Base-by-base conservation (phyloP, 2,329 filamentous ascomycete genomes). In the Claviceps humidiphila region DNA sequence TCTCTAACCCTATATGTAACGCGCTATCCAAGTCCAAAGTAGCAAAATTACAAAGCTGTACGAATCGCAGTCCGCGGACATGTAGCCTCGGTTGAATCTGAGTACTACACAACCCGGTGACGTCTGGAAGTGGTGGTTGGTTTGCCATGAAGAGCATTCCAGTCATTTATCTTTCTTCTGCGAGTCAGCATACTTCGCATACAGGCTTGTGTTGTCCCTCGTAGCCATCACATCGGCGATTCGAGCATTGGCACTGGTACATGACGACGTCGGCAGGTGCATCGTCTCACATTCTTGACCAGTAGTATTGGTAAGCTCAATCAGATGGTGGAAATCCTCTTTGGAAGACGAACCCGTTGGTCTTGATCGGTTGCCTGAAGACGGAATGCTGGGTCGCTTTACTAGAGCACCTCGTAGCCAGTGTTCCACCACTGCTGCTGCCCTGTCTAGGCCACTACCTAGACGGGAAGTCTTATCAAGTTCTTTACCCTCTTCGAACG, bases 371-470 rank as follows among this genome's bases (percentile, higher is more conserved):
- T 66, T 61, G 20, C 70, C 69, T n/a, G 72, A 55, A 26, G 70
- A 66, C 1, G 76, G 76, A n/a, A 76, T 78, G 20, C 68, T 67
- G 1, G 76, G 74, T 4, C 78, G 74, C 61, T 83, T 84, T 5
- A 77, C 73, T 54, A 89, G 88, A 40, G 95, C 82, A 56, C 89
- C 88, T 55, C 90, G 77, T 54, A 97, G 74, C 89, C 93, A 98
- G 1, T 84, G 85, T 68, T 97, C 93, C 34, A 97, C 83, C 2
- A 86, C 85, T 5, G 88, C 85, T 1, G 90, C 89, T 9, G 95
- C 84, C 57, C 90, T 87, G 61, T 95, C 89, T 2, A 97, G 71
- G 1, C 77, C 73, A 3, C 68, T 74, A 14, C 75, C 74, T 47
- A 76, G 73, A 48, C 70, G 68, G n/a, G 69, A 66, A 5, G 68